These are phyloP conservation scores for Nemania sp. DNA, from an alignment of 2,329 filamentous ascomycete species.

Conservation along the genomic window DNA sequence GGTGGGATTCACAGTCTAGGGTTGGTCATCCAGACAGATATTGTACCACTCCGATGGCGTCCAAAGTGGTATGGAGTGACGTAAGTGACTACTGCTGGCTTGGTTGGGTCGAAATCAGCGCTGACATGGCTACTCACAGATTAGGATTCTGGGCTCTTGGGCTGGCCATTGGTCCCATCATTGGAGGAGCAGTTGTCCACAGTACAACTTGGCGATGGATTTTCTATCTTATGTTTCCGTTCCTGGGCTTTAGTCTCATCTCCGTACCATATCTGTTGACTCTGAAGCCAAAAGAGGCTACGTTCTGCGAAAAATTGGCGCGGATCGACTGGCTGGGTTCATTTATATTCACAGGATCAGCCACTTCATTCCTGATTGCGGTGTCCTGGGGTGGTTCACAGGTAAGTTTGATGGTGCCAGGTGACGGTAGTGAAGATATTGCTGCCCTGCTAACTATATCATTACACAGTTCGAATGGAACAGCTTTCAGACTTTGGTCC, in stretches of 20 bases:
- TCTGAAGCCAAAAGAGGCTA: slow-evolving; percentile 40
- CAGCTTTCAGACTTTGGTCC: slow-evolving; percentile 19
- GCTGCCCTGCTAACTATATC: slow-evolving; percentile 9
- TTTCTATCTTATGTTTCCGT: slow-evolving; percentile 50
- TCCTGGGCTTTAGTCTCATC: slow-evolving; percentile 46
- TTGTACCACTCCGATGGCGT: slow-evolving; percentile 47
- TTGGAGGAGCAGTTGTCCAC: slow-evolving; percentile 23
- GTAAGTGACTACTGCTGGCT: slow-evolving; percentile 27
- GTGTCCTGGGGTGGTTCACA: slow-evolving; percentile 50
- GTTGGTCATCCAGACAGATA: slow-evolving; percentile 47
- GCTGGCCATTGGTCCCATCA: slow-evolving; percentile 22
- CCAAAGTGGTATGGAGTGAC: slow-evolving; percentile 47
- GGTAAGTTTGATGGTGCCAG: slow-evolving; percentile 18
- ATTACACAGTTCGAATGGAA: slow-evolving; percentile 21
- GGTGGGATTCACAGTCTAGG: slow-evolving; percentile 47
- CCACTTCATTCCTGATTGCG: slow-evolving; percentile 50
- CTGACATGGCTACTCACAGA: neutral
- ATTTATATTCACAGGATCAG: slow-evolving; percentile 47
- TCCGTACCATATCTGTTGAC: slow-evolving; percentile 48
- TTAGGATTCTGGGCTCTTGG: slow-evolving; percentile 26
- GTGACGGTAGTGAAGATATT: neutral
- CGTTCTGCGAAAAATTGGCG: slow-evolving; percentile 40
- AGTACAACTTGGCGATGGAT: slow-evolving; percentile 28
- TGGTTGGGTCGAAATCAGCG: neutral
- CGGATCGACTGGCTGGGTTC: slow-evolving; percentile 52